Conservation (phyloP, 2,329 filamentous ascomycete genomes). For the Colletotrichum navitas region DNA sequence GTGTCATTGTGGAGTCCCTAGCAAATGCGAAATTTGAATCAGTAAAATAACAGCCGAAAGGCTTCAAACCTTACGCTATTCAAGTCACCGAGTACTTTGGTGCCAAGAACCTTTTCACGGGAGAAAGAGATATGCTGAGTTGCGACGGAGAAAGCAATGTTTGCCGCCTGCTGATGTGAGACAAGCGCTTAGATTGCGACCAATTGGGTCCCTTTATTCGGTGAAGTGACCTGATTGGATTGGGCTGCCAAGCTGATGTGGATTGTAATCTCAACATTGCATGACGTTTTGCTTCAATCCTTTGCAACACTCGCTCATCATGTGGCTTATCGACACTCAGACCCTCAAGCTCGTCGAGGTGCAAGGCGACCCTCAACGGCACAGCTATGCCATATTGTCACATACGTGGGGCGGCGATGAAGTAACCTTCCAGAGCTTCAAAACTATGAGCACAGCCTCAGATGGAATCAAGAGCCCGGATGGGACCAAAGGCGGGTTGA, state of each 20-base stretch:
- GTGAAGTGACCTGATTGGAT: neutral
- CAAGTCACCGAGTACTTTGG: neutral
- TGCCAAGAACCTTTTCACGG: no score
- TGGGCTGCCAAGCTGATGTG: neutral
- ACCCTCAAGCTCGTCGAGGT: conserved; percentile 45
- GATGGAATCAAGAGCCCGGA: neutral
- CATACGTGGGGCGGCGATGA: conserved; percentile 53
- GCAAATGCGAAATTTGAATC: neutral
- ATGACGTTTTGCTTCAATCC: neutral
- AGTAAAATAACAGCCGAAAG: neutral
- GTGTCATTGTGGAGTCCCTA: no score
- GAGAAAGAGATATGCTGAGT: no score
- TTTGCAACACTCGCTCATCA: conserved; percentile 20
- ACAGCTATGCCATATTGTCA: conserved; percentile 52
- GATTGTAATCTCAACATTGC: neutral
- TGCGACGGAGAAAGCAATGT: neutral
- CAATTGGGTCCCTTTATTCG: neutral
- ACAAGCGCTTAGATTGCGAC: neutral
- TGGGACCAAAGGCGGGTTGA: neutral
- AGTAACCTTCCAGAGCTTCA: conserved; percentile 46
- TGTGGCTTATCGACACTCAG: conserved; percentile 47
- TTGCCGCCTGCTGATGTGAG: neutral
- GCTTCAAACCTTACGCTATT: neutral
- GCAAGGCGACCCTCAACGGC: conserved; percentile 38
- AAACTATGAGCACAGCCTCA: neutral